Evolutionary conservation across 768 basidiomycete genomes (phyloP), one percentile per base, ranked within the genome.

Genomic region (Calvatia gigantea): DNA sequence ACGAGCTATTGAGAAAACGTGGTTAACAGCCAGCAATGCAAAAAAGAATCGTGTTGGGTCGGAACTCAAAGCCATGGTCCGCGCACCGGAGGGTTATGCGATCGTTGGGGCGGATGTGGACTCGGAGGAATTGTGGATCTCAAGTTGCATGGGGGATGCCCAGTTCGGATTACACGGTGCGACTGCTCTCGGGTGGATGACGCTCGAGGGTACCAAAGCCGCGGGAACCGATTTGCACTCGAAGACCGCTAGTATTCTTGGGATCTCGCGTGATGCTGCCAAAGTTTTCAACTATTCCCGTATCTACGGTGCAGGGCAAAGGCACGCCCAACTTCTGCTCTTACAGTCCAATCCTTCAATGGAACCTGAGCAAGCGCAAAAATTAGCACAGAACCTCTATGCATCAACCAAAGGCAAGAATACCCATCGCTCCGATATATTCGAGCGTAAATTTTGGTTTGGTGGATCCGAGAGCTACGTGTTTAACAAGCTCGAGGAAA

Each of bases 231-330:
- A 99, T 72, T 72, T 99, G 28, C 96, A 98, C 65, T 98, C 95
- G 9, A 97, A 97, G 74, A 96, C 95, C 1, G 97, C 96, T 9
- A 83, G 72, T 56, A 98, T 98, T 64, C 75, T 98, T 35, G 91
- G 91, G 15, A 95, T 95, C 60, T 91, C 93, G 37, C 83, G 96
- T 29, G 94, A 98, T 64, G 87, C 91, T 61, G 96, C 97, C 29
- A 98, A 99, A 69, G 92, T 95, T 32, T 99, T 99, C 83, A 99
- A 99, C 67, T 99, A 98, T 65, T 97, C 96, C 41, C 85, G 96
- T 32, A 97, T 99, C 62, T 98, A 98, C 64, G 95, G 96, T n/a
- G 96, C 96, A 1, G 97, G 95, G 5, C 91, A 94, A 85, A 87
- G 87, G 55, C 94, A 99, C 62, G 97, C 95, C 2, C 76, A 93